Evolutionary conservation across 106 monocot genomes (phyloP), one percentile per base, ranked within the genome.

Genomic region (Triglochin maritima): DNA sequence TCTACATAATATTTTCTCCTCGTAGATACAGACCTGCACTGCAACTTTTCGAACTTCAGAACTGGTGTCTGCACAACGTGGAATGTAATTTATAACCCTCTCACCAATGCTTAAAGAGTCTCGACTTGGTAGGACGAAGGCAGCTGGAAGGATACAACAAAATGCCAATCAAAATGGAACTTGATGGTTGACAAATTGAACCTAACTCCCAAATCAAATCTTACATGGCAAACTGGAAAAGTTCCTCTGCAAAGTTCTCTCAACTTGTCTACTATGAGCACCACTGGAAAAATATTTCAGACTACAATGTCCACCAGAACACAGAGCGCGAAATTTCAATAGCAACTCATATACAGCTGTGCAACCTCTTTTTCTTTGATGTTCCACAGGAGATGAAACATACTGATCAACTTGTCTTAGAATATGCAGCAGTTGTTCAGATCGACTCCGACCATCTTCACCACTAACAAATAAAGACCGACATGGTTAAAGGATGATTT

Each of bases 381-480:
- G 83, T 57, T 91, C 96, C 55, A 84, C 71, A 63, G 86, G 44
- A 79, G 91, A 98, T 58, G 85, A 98, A 72, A 91, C 88, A 88
- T 82, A 98, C 54, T 67, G 29, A 61, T 98, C 96, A 61, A 98
- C 46, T 69, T 98, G 87, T 83, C 86, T 91, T 56, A 98, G 86
- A 77, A 91, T 91, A 71, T 98, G 91, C 14, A 98, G 44, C 9
- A 98, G 69, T 70, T 98, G 96, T 70, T 98, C 96, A 63, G 84
- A 85, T 78, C 91, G 77, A 85, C 96, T 98, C 49, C 88, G 77
- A 15, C 96, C 96, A 86, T 98, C 96, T 82, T 98, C 96, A 75
- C 96, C 96, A 81, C 96, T 98, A 77, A 63, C 6, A 8, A 66
- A 17, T n/a, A n/a, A n/a, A n/a, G n/a, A n/a, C n/a, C n/a, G n/a